Evolutionary conservation across 2,329 filamentous ascomycete genomes (phyloP).

Genomic region (Elsinoe necatrix): DNA sequence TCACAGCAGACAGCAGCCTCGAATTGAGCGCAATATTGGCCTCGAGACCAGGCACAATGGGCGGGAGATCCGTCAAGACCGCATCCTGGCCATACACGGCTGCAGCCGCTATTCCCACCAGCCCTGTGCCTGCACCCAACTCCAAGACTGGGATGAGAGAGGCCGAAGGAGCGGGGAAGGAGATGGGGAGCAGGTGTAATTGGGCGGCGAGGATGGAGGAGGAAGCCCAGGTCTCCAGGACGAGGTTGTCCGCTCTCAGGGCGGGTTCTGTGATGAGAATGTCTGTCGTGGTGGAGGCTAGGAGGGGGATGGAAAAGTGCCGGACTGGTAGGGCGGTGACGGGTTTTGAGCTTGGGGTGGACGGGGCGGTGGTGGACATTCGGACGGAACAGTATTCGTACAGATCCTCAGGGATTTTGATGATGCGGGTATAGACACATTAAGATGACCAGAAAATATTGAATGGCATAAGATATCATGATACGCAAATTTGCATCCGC

Average conservation of each 20-base stretch:
- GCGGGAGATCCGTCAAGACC: conserved; percentile 30
- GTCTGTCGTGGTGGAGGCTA: not conserved
- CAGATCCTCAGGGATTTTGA: not conserved
- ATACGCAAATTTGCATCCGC: not conserved
- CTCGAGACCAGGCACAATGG: conserved; percentile 28
- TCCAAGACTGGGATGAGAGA: conserved; percentile 27
- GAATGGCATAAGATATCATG: not conserved
- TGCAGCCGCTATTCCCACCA: conserved; percentile 32
- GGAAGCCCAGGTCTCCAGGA: conserved; percentile 34
- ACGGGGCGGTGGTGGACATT: not conserved
- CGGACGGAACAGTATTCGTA: not conserved
- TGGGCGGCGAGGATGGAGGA: conserved; percentile 30
- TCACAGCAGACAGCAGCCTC: conserved; percentile 10
- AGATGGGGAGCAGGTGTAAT: conserved; percentile 27
- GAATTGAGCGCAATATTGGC: conserved; percentile 30
- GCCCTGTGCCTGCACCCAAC: conserved; percentile 33
- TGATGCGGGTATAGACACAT: not conserved
- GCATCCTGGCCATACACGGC: conserved; percentile 26
- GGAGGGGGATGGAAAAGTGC: conserved; percentile 1
- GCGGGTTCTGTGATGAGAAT: conserved; percentile 18
- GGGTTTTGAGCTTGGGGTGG: not conserved
- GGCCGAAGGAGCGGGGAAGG: conserved; percentile 16
- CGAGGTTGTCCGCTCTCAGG: conserved; percentile 29
- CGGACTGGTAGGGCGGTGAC: not conserved
- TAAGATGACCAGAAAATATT: not conserved